Conservation (phyloP, 306 rosid species). For the Castanea mollissima region DNA sequence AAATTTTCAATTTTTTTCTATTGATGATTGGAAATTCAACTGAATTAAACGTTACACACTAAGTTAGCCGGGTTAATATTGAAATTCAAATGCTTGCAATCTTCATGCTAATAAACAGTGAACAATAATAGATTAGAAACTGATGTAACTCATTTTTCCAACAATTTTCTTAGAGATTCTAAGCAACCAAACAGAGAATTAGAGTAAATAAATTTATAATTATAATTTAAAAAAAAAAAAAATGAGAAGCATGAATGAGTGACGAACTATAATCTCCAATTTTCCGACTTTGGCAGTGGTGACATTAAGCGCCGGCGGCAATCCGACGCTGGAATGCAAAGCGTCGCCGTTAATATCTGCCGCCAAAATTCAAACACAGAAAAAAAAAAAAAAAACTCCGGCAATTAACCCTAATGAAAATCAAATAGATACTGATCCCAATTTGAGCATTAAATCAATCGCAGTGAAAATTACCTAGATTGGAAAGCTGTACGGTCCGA, state of each 20-base stretch:
- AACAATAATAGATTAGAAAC: not conserved
- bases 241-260: not conserved
- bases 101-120: not conserved
- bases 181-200: not conserved
- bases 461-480: conserved; percentile 49
- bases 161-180: conserved; percentile 16
- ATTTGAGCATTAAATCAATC: not conserved
- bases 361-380: conserved; percentile 19
- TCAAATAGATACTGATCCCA: not conserved
- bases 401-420: conserved; percentile 5
- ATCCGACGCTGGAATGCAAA: conserved; percentile 86
- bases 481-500: conserved; percentile 75
- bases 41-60: not conserved
- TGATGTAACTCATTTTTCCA: not conserved
- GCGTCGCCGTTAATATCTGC: conserved; percentile 91
- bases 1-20: no score
- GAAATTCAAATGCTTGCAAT: not conserved
- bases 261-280: conserved; percentile 75
- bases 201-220: not conserved
- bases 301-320: conserved; percentile 86
- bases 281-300: conserved; percentile 80
- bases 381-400: not conserved
- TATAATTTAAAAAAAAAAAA: not conserved
- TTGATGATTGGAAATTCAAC: not conserved
- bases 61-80: not conserved